These are phyloP conservation scores for Wilcoxina mikolae DNA, from an alignment of 495 filamentous ascomycete genomes.

Conservation along the genomic window DNA sequence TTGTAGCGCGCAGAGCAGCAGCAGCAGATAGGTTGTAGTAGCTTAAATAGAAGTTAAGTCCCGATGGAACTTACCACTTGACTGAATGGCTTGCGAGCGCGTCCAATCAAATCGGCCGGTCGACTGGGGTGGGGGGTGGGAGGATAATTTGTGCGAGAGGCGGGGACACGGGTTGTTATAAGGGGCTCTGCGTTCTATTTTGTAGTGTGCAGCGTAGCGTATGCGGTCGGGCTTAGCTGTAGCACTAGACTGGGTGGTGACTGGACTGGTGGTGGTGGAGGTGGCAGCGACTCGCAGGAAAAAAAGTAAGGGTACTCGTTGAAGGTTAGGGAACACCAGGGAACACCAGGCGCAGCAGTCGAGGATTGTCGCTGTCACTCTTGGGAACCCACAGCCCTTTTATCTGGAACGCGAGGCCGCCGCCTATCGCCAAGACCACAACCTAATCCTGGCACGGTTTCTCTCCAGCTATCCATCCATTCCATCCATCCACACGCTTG, in stretches of 20 bases:
- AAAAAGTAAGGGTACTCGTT: slow-evolving; percentile 1
- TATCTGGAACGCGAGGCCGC: slow-evolving; percentile 2
- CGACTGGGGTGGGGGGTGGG: slow-evolving; percentile 22
- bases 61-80: no score
- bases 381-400: slow-evolving; percentile 1
- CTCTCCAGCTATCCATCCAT: no score
- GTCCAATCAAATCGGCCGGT: no score
- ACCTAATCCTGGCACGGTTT: no score
- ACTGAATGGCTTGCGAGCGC: no score
- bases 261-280: slow-evolving; percentile 11
- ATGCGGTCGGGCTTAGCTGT: slow-evolving; percentile 22
- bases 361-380: slow-evolving; percentile 8
- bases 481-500: no score
- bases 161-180: slow-evolving; percentile 29
- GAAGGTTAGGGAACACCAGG: neutral
- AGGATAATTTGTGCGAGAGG: neutral
- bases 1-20: neutral
- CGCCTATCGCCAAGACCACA: neutral
- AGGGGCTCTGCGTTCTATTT: slow-evolving; percentile 27
- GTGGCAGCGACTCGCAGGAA: neutral
- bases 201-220: slow-evolving; percentile 6
- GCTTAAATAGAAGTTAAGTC: slow-evolving; percentile 14
- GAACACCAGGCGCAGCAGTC: neutral
- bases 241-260: no score
- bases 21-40: neutral